These are phyloP conservation scores for Keithomyces neogunnii DNA, from an alignment of 2,329 filamentous ascomycete species.

Conservation along the genomic window DNA sequence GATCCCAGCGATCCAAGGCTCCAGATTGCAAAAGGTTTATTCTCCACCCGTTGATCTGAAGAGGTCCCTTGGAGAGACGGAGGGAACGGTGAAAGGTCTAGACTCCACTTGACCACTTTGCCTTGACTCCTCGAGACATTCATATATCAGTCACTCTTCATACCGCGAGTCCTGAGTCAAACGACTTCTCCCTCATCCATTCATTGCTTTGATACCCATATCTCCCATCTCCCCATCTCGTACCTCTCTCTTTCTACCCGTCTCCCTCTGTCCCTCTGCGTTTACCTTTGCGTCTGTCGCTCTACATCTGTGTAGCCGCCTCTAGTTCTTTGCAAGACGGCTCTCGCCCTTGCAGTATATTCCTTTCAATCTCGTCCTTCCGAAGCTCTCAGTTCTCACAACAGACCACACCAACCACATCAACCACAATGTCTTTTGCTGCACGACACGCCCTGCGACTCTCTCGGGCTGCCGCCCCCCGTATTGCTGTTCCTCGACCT, in stretches of 20 bases:
- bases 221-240: neutral
- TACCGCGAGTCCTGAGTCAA: neutral
- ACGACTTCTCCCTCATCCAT: neutral
- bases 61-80: neutral
- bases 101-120: neutral
- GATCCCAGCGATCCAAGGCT: neutral
- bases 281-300: no score
- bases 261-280: no score
- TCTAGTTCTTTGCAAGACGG: no score
- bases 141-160: neutral
- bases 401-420: neutral
- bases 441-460: slow-evolving; percentile 26
- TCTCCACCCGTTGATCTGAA: neutral
- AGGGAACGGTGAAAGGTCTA: neutral
- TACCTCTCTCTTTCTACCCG: no score
- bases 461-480: slow-evolving; percentile 21
- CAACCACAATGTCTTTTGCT: slow-evolving; percentile 25
- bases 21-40: neutral
- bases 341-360: no score
- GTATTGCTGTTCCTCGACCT: slow-evolving; percentile 15
- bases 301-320: no score
- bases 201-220: neutral
- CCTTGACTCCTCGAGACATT: neutral
- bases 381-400: no score
- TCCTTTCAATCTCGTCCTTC: no score